Evolutionary conservation across 345 rosid species (phyloP).

Genomic region (Passiflora organensis): DNA sequence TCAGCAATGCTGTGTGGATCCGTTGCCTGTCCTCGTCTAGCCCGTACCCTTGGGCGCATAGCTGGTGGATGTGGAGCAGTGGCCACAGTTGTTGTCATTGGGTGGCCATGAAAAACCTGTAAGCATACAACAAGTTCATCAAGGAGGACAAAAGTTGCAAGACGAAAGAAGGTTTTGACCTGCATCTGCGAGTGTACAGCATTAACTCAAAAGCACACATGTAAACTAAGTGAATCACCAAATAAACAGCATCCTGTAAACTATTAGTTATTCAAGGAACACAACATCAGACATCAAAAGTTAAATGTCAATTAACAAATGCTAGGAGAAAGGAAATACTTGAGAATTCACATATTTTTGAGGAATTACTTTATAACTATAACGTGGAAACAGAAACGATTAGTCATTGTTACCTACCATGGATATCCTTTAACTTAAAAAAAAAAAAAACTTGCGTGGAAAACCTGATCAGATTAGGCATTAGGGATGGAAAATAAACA

Average conservation of each 20-base stretch:
- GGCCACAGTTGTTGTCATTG: slow-evolving; percentile 60
- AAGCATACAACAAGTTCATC: slow-evolving; percentile 14
- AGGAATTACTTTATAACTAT: background rate
- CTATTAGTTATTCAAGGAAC: background rate
- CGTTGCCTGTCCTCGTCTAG: slow-evolving; percentile 99
- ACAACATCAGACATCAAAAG: background rate
- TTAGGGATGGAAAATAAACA: no score
- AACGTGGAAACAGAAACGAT: no score
- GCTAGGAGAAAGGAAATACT: no score
- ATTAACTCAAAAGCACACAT: no score
- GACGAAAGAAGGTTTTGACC: no score
- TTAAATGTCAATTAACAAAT: background rate
- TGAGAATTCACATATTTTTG: no score
- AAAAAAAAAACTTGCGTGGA: no score
- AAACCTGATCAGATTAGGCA: background rate
- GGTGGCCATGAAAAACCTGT: slow-evolving; percentile 91
- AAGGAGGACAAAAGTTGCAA: no score
- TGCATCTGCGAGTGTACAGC: no score
- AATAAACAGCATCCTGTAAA: background rate
- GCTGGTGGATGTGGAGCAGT: slow-evolving; percentile 85
- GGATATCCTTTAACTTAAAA: no score
- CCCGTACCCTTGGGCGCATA: slow-evolving; percentile 95
- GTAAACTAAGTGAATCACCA: no score
- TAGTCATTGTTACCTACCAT: no score
- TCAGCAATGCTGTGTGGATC: slow-evolving; percentile 99